Base-by-base conservation (phyloP, 2,329 filamentous ascomycete species). In the Aspergillus piperis region DNA sequence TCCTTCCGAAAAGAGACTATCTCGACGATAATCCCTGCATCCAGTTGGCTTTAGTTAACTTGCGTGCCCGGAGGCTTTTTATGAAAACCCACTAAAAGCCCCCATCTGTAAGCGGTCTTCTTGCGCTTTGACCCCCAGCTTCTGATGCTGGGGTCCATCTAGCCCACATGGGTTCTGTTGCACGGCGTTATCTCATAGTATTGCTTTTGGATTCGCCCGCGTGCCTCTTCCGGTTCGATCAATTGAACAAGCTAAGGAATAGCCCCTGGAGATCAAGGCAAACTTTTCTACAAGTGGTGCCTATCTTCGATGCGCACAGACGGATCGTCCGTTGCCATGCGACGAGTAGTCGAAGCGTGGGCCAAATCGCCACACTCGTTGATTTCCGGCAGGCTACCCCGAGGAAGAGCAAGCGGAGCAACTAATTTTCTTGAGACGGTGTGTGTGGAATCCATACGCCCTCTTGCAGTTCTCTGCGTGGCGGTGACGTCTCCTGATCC, bases 41-140 rank as follows among this genome's bases (percentile, higher is more conserved):
- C n/a, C 39, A 30, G 27, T 54, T 47, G 25, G 19, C 5, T 25
- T 41, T 10, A 32, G 25, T 32, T 17, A 42, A 8, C 8, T 36
- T 30, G 23, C n/a, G 23, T 27, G 47, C 23, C 23, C 47, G 11
- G 23, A 32, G 25, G 7, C 8, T 3, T 30, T 21, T 13, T 23
- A 5, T 7, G 23, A n/a, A 50, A 50, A 13, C 13, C 13, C 5
- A 10, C 44, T 48, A n/a, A 50, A 10, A 27, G 47, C n/a, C 47
- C 47, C 27, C 15, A 27, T 50, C n/a, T 15, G 47, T 32, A 30
- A 2, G 25, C 15, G 23, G 15, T 21, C 27, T 44, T 13, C 39
- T 54, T 42, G 23, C 39, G 52, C 25, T 54, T 54, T 54, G 52
- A 47, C 23, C 52, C 52, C 52, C 42, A 42, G 52, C 52, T 8